Evolutionary conservation across 805 yeast genomes (phyloP).

Genomic region (Lachancea thermotolerans): DNA sequence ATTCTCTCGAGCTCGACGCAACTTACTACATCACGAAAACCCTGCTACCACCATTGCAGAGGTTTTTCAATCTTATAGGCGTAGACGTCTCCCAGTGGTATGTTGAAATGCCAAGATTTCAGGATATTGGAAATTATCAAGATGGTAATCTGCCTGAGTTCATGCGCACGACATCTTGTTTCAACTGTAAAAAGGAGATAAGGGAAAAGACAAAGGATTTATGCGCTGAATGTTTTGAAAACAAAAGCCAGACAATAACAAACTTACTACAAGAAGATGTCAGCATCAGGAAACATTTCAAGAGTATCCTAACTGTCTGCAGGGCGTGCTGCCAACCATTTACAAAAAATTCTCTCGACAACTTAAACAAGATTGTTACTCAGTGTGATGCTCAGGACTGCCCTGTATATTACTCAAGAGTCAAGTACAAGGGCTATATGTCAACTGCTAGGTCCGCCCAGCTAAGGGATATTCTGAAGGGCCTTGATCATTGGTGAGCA

Average conservation of each 20-base stretch:
- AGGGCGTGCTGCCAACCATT: constrained; percentile 31
- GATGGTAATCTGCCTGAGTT: constrained; percentile 11
- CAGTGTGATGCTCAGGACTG: constrained; percentile 61
- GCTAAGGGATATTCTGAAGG: constrained; percentile 9
- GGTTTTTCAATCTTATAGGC: constrained; percentile 77
- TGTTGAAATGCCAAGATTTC: constrained; percentile 49
- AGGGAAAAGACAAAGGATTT: constrained; percentile 22
- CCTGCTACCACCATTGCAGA: constrained; percentile 80
- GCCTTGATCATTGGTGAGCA: constrained; percentile 18
- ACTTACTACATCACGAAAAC: constrained; percentile 82
- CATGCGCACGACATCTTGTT: constrained; percentile 26
- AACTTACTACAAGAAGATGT: constrained; percentile 2
- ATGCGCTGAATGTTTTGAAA: constrained; percentile 22
- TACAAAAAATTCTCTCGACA: constrained; percentile 21
- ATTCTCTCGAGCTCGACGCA: constrained; percentile 51
- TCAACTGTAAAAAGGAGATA: constrained; percentile 24
- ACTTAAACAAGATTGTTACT: constrained; percentile 26
- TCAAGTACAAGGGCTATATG: constrained; percentile 35
- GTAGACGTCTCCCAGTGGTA: constrained; percentile 78
- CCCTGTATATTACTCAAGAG: constrained; percentile 49
- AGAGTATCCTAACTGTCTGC: constrained; percentile 32
- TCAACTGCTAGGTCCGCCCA: constrained; percentile 13
- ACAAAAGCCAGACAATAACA: constrained; percentile 2
- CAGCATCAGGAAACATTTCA: constrained; percentile 24
- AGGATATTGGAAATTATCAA: constrained; percentile 4